These are phyloP conservation scores for Microbotryomycetes sp. DNA, from an alignment of 1,284 basidiomycete species.

Conservation along the genomic window DNA sequence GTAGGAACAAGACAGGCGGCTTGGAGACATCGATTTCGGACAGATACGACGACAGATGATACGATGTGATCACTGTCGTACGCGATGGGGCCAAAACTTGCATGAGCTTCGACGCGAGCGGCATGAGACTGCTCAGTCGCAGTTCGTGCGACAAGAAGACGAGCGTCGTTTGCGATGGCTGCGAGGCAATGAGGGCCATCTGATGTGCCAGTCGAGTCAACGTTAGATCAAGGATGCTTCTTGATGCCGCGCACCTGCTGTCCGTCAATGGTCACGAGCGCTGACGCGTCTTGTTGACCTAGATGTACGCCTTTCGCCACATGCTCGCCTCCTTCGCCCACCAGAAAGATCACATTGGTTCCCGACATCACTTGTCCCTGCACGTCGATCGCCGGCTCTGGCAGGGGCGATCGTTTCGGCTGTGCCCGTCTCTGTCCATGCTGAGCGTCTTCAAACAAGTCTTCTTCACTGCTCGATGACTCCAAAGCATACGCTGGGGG, in stretches of 20 bases:
- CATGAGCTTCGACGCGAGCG: constrained; percentile 16
- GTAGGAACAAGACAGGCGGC: neutral
- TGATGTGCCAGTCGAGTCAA: neutral
- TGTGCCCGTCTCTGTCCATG: neutral
- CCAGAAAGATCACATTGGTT: constrained; percentile 12
- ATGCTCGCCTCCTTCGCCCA: constrained; percentile 24
- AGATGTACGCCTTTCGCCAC: constrained; percentile 10
- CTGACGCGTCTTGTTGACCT: neutral
- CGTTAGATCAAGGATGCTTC: neutral
- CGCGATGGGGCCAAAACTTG: constrained; percentile 1
- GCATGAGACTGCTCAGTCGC: constrained; percentile 12
- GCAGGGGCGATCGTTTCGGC: neutral
- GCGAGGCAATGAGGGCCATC: neutral
- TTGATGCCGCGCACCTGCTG: constrained; percentile 11
- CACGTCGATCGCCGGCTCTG: constrained; percentile 12
- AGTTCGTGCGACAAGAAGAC: constrained; percentile 23
- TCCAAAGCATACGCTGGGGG: constrained; percentile 25
- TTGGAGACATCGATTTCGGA: neutral
- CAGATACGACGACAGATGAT: constrained; percentile 26
- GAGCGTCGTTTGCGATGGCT: constrained; percentile 22
- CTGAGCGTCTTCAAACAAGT: constrained; percentile 15
- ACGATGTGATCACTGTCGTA: constrained; percentile 16
- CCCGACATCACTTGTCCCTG: neutral
- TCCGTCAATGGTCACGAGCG: constrained; percentile 14
- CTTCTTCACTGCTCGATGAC: constrained; percentile 4